These are phyloP conservation scores for Camelina hispida DNA, from an alignment of 345 rosid species.

Conservation along the genomic window DNA sequence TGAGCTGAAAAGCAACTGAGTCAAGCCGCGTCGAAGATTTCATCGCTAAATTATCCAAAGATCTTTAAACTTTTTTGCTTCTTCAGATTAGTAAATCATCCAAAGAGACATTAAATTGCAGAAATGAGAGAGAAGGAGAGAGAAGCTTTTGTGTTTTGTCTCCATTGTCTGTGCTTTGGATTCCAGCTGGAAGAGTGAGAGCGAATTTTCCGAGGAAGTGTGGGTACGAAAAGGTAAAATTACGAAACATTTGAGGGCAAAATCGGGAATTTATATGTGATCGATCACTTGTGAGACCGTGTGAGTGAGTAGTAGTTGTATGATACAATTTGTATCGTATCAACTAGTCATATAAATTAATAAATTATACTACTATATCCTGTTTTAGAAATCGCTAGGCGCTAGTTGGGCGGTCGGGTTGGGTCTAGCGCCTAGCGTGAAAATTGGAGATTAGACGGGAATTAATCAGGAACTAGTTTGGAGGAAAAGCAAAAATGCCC, in stretches of 20 bases:
- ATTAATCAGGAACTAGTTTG: too few species aligned
- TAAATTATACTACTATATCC: too few species aligned
- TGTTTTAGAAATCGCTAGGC: too few species aligned
- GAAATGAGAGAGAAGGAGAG: slow-evolving; percentile 32
- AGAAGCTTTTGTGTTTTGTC: slow-evolving; percentile 24
- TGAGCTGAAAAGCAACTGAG: slow-evolving; percentile 92
- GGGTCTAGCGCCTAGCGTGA: too few species aligned
- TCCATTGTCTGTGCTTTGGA: slow-evolving; percentile 35
- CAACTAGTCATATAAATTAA: too few species aligned
- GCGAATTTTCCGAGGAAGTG: slow-evolving; percentile 31
- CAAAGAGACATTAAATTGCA: slow-evolving; percentile 34
- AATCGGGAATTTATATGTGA: not conserved
- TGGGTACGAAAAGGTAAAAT: slow-evolving; percentile 12
- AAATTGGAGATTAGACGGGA: too few species aligned
- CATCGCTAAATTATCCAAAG: slow-evolving; percentile 48
- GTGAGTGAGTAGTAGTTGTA: not conserved
- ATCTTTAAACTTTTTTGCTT: slow-evolving; percentile 25
- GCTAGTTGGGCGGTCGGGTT: too few species aligned
- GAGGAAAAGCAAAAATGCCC: too few species aligned
- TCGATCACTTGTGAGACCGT: not conserved
- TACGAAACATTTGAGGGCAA: not conserved
- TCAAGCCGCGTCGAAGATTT: slow-evolving; percentile 83
- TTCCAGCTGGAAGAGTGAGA: slow-evolving; percentile 45
- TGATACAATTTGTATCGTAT: too few species aligned
- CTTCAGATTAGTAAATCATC: slow-evolving; percentile 40